Evolutionary conservation across 2,329 filamentous ascomycete species (phyloP), one percentile per base, ranked within the genome.

Genomic region (Xylaria sp.): DNA sequence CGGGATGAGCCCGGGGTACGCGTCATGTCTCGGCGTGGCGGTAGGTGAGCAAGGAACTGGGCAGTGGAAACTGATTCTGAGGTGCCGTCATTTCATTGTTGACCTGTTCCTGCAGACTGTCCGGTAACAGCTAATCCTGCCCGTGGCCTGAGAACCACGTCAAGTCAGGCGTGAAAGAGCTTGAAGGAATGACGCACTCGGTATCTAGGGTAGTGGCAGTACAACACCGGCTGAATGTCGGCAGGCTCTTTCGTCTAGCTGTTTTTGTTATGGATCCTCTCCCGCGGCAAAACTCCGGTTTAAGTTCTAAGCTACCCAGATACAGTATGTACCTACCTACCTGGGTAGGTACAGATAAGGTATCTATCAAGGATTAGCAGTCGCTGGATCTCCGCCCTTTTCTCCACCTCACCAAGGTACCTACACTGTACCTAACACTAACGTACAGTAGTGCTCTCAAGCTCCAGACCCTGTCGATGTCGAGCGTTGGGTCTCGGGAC

Each of bases 31-130:
- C 39, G 55, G 62, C 48, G 67, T 56, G 54, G 50, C 2, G 51
- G 41, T 23, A 57, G 34, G 54, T 18, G 12, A 41, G 25, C 34
- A 32, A 25, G n/a, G 41, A 15, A 37, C 39, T 20, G 25, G 0
- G 25, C 10, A 20, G 60, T 13, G 52, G 23, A 25, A 52, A 52
- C 61, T 59, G 65, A 51, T 37, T 71, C 61, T 63, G 58, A 60
- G 52, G 71, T 72, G 65, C 72, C 68, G 70, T 76, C 75, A 76
- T 75, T 59, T 72, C 70, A 66, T 57, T 32, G 48, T 61, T 18
- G 28, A 20, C 44, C 44, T 37, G 32, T 41, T 20, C 15, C 44
- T 41, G 28, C 25, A 52, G 44, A 44, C 34, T 59, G 20, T 23
- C 39, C 18, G 28, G 56, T 20, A 44, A 46, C 37, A 58, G 8